A percentile compares a stretch with the other conserved stretches of the same genome.
phyloP scores from a whole-genome alignment of 2,329 filamentous ascomycete species.

The Coleophoma cylindrospora region DNA sequence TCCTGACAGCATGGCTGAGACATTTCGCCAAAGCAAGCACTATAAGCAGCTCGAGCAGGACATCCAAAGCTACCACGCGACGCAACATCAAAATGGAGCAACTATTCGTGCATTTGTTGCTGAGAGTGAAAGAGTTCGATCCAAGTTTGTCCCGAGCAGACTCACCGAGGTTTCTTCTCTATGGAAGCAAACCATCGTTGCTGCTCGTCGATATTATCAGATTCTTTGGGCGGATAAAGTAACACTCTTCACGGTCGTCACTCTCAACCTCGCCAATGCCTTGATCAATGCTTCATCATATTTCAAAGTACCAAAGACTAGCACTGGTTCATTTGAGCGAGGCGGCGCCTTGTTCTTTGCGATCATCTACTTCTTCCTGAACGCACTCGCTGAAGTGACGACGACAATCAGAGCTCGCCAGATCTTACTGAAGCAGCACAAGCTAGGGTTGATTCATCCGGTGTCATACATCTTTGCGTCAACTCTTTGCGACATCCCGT shows the following conservation, averaged over 20 bases:
- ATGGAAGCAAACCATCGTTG: slow-evolving; percentile 36
- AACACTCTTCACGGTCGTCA: slow-evolving; percentile 17
- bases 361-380: slow-evolving; percentile 16
- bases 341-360: slow-evolving; percentile 54
- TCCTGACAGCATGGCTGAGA: slow-evolving; percentile 43
- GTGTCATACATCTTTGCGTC: slow-evolving; percentile 47
- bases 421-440: slow-evolving; percentile 57
- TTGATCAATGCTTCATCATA: slow-evolving; percentile 59
- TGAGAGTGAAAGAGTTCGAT: too few species aligned
- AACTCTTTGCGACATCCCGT: slow-evolving; percentile 32
- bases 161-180: not conserved
- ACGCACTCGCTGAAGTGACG: slow-evolving; percentile 79
- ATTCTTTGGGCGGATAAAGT: slow-evolving; percentile 18
- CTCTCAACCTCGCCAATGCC: slow-evolving; percentile 38
- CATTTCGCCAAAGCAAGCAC: not conserved
- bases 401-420: slow-evolving; percentile 69
- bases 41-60: not conserved
- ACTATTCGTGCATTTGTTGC: not conserved
- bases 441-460: slow-evolving; percentile 32
- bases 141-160: too few species aligned
- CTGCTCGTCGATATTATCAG: slow-evolving; percentile 37
- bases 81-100: not conserved
- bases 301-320: slow-evolving; percentile 48
- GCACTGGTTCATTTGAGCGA: slow-evolving; percentile 52
- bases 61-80: not conserved